Percentiles rank a stretch among this genome's conserved stretches.
phyloP scores from a whole-genome alignment of 805 yeast species.

The Grigorovia yakushimaensis region DNA sequence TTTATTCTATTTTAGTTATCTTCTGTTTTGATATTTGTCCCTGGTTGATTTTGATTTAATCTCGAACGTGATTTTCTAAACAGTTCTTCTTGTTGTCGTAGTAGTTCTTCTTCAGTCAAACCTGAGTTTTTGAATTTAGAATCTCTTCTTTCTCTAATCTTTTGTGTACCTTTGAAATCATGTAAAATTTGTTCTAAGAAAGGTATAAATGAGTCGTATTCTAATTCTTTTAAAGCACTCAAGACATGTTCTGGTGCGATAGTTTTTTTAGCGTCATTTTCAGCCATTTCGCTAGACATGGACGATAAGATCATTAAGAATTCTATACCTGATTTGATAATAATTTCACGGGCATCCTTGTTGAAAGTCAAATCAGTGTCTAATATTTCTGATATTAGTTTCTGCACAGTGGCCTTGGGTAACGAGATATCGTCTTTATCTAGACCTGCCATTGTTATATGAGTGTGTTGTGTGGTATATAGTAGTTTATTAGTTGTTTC shows the following conservation, averaged over 20 bases:
- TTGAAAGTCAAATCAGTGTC: slow-evolving; percentile 84
- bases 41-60: slow-evolving; percentile 32
- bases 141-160: slow-evolving; percentile 82
- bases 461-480: too few species aligned
- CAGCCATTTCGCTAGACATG: slow-evolving; percentile 92
- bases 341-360: slow-evolving; percentile 88
- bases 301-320: slow-evolving; percentile 91
- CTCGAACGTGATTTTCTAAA: slow-evolving; percentile 70
- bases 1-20: too few species aligned
- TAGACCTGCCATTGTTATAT: slow-evolving; percentile 8
- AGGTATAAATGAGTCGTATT: slow-evolving; percentile 75
- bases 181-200: slow-evolving; percentile 68
- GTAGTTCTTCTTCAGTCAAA: slow-evolving; percentile 80
- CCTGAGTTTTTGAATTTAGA: slow-evolving; percentile 93
- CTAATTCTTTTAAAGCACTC: slow-evolving; percentile 78
- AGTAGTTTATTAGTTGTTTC: not conserved
- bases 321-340: slow-evolving; percentile 93
- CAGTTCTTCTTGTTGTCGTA: slow-evolving; percentile 85
- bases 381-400: slow-evolving; percentile 80
- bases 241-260: slow-evolving; percentile 94
- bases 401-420: slow-evolving; percentile 83
- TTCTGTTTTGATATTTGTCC: not conserved
- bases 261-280: slow-evolving; percentile 89
- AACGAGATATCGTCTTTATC: slow-evolving; percentile 18
- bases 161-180: slow-evolving; percentile 81